Evolutionary conservation across 208 protist genomes (phyloP).

Genomic region (Lotmaria passim): DNA sequence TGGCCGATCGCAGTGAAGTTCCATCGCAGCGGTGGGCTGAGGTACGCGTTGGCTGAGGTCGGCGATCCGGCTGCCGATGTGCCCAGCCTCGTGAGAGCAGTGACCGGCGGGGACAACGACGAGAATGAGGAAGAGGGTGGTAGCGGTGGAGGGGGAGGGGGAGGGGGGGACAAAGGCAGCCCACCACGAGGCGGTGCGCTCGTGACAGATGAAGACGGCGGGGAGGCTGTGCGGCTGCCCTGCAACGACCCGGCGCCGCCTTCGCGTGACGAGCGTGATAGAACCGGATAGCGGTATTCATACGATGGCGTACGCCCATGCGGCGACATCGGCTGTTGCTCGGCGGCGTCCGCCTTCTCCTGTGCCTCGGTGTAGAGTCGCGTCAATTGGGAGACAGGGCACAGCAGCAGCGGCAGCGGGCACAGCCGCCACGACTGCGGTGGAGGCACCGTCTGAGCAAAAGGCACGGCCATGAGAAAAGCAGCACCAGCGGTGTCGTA

Average conservation of each 20-base stretch:
- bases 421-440: constrained; percentile 26
- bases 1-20: neutral
- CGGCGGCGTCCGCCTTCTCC: neutral
- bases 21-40: constrained; percentile 34
- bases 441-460: constrained; percentile 18
- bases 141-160: neutral
- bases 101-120: too few relatives aligned
- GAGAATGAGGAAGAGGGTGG: neutral
- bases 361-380: neutral
- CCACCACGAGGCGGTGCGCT: constrained; percentile 1
- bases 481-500: constrained; percentile 39
- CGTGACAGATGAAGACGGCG: neutral
- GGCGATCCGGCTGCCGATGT: neutral
- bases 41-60: neutral
- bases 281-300: constrained; percentile 1
- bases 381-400: neutral
- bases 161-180: neutral
- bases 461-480: constrained; percentile 35
- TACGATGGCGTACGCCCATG: neutral
- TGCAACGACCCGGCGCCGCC: neutral
- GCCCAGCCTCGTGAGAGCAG: too few relatives aligned
- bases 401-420: constrained; percentile 30
- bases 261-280: neutral
- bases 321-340: neutral
- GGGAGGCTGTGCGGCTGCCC: constrained; percentile 6